Evolutionary conservation across 108 stramenopile genomes (phyloP).

Genomic region (Nitzschia sp.): DNA sequence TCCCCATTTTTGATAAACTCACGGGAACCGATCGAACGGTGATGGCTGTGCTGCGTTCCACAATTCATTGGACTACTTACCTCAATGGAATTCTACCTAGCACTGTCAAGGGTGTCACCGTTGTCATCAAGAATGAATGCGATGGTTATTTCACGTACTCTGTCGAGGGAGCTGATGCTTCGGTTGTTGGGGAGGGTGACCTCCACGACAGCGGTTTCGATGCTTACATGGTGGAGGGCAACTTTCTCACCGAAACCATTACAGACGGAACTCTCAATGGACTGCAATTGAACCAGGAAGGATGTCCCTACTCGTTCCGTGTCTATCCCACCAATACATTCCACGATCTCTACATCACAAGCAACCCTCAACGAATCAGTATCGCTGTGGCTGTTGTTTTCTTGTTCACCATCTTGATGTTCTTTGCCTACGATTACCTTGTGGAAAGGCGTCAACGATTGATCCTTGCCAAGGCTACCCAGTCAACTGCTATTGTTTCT

Average conservation of each 20-base stretch:
- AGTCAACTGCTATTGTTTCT: slow-evolving; percentile 51
- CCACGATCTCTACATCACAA: slow-evolving; percentile 39
- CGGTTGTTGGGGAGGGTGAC: slow-evolving; percentile 14
- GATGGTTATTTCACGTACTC: slow-evolving; percentile 15
- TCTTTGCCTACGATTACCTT: slow-evolving; percentile 57
- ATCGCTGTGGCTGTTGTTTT: slow-evolving; percentile 47
- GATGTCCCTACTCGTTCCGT: slow-evolving; percentile 21
- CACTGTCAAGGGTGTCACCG: slow-evolving; percentile 47
- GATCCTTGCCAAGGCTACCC: slow-evolving; percentile 37
- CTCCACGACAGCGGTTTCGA: slow-evolving; percentile 13
- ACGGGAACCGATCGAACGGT: slow-evolving; percentile 9
- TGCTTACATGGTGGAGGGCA: not conserved
- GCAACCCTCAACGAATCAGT: slow-evolving; percentile 38
- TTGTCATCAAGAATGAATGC: slow-evolving; percentile 44
- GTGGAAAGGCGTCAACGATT: slow-evolving; percentile 53
- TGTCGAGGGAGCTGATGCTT: slow-evolving; percentile 16
- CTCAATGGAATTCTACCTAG: slow-evolving; percentile 39
- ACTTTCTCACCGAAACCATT: not conserved
- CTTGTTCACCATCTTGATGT: slow-evolving; percentile 47
- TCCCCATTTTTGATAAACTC: slow-evolving; percentile 13
- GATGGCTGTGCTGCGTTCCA: slow-evolving; percentile 45
- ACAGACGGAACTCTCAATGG: not conserved
- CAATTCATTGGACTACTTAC: slow-evolving; percentile 50
- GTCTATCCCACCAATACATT: slow-evolving; percentile 53
- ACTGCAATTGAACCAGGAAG: slow-evolving; percentile 2